Evolutionary conservation across 306 rosid species (phyloP), one percentile per base, ranked within the genome.

Genomic region (Pyrus pyrifolia): DNA sequence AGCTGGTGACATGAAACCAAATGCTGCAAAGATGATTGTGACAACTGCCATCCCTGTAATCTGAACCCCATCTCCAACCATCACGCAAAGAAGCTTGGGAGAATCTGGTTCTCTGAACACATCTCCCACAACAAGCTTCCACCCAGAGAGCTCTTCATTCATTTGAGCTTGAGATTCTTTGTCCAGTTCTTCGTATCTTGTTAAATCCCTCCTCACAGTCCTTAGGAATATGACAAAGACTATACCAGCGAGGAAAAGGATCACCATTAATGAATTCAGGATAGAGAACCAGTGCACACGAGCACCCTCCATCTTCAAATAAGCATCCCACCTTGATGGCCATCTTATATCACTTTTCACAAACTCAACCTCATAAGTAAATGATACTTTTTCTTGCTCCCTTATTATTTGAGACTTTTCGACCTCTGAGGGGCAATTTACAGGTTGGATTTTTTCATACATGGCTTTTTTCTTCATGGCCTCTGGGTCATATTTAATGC

Each of bases 251-350:
- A 93, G 86, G 93, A 93, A 93, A 83, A 90, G 87, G 4, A 93
- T 91, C 58, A 93, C 98, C 98, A 93, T 93, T 2, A 93, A 81
- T 11, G 91, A 87, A 71, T 87, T 87, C 38, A 87, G 80, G 46
- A 87, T 87, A 46, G 91, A 85, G 83, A 93, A 93, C 98, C 97
- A 93, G 78, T 93, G 96, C 27, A 93, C 98, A 33, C 97, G 90
- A 18, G 97, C 88, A 82, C 98, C 98, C 84, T 91, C 98, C 98
- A 93, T 93, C 83, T 84, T 90, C 82, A 93, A 74, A 82, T 93
- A 93, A 77, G 98, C 98, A 88, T 93, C 98, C 98, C 98, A 93
- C 55, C 98, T 91, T 10, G 98, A 93, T 4, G 98, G 98, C 98
- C 98, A 93, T 75, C 90, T 87, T 76, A 83, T 73, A 71, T 93